A percentile compares a stretch with the other conserved stretches of the same genome.
Conservation (phyloP, 73 alveolate genomes). For the Paramecium pentaurelia region DNA sequence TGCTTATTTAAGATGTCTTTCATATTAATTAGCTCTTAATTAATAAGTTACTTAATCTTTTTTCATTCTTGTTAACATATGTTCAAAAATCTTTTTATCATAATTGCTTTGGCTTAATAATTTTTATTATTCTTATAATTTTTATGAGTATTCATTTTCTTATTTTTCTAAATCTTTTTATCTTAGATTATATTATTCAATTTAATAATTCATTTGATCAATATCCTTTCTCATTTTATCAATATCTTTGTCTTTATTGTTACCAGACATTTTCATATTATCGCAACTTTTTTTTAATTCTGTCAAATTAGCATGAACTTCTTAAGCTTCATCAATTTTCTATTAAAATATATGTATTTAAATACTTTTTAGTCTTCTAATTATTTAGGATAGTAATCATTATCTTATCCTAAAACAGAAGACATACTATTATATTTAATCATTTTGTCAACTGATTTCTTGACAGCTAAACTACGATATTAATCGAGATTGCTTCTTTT, state of each 20-base stretch:
- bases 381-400: constrained; percentile 37
- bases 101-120: not conserved
- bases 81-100: constrained; percentile 38
- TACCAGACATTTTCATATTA: not conserved
- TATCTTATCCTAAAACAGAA: not conserved
- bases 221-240: constrained; percentile 37
- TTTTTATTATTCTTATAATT: not conserved
- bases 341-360: not conserved
- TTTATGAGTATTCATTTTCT: not conserved
- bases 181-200: not conserved
- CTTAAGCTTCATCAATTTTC: constrained; percentile 19
- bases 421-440: not conserved
- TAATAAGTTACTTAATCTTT: constrained; percentile 7
- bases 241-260: not conserved
- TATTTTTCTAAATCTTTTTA: not conserved
- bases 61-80: constrained; percentile 58
- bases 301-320: constrained; percentile 46
- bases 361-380: constrained; percentile 27
- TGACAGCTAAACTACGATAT: not conserved
- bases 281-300: constrained; percentile 44
- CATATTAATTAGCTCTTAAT: constrained; percentile 34
- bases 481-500: not conserved
- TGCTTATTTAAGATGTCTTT: not conserved
- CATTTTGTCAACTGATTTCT: constrained; percentile 9
- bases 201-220: not conserved